A percentile compares a stretch with the other conserved stretches of the same genome.
phyloP scores from a whole-genome alignment of 768 basidiomycete genomes.

The Mycena pura region DNA sequence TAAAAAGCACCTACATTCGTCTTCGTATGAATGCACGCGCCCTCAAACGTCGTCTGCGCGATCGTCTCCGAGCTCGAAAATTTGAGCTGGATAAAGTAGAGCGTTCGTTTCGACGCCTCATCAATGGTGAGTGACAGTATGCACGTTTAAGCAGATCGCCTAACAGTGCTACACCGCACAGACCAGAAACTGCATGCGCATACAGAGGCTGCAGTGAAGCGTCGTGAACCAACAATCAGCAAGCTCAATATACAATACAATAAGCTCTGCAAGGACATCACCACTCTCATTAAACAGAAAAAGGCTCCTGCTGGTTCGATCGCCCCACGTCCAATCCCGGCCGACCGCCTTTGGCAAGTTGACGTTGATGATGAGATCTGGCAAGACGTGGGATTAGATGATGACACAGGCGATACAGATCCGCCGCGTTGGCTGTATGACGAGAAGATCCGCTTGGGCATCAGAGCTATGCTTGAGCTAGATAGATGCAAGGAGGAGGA shows the following conservation, averaged over 20 bases:
- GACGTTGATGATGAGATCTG: slow-evolving; percentile 40
- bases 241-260: slow-evolving; percentile 29
- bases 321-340: slow-evolving; percentile 24
- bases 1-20: slow-evolving; percentile 23
- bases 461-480: slow-evolving; percentile 22
- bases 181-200: slow-evolving; percentile 20
- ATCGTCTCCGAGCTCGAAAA: no score
- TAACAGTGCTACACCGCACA: not conserved
- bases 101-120: not conserved
- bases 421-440: slow-evolving; percentile 28
- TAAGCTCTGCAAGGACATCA: slow-evolving; percentile 24
- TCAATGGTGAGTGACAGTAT: not conserved
- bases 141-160: no score
- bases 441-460: slow-evolving; percentile 25
- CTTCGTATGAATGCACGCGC: slow-evolving; percentile 31
- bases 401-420: slow-evolving; percentile 23
- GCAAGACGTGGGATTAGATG: slow-evolving; percentile 37
- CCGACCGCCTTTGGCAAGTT: slow-evolving; percentile 29
- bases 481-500: slow-evolving; percentile 28
- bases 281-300: slow-evolving; percentile 20
- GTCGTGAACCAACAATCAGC: slow-evolving; percentile 25
- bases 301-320: slow-evolving; percentile 26
- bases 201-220: slow-evolving; percentile 16
- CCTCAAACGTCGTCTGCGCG: not conserved
- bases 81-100: not conserved